Evolutionary conservation across 2,329 filamentous ascomycete genomes (phyloP), one percentile per base, ranked within the genome.

Genomic region (Diaporthe ampelina): DNA sequence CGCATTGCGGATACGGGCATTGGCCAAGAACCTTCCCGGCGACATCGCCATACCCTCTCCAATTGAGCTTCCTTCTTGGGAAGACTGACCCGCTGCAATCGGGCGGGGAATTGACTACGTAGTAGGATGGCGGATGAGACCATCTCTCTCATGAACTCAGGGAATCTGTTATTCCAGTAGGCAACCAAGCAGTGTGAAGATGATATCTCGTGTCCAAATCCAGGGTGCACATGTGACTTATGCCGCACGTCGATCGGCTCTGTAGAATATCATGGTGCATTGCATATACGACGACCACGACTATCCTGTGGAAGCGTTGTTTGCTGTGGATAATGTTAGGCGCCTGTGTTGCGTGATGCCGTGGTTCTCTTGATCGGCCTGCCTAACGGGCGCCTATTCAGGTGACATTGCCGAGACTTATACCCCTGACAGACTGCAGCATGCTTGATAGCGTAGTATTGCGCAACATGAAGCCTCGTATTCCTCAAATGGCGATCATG

Each of bases 31-130:
- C 2, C 8, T 52, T 32, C 29, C n/a, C 35, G 29, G 63, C 63
- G 63, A 37, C 32, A 52, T 52, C 63, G 63, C 63, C n/a, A 37
- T n/a, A 24, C 37, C 45, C 29, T 35, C 21, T 32, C 45, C 45
- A 26, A 40, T 37, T 26, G 63, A 67, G 63, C 63, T 67, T 52
- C 63, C 45, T 67, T 67, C 63, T 67, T 67, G 45, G 63, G 63
- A 67, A 67, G 21, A 52, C 29, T 52, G 45, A 40, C 63, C 63
- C 63, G 63, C 63, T 67, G 45, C 63, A 19, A 21, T 37, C n/a
- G 63, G 29, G 63, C 63, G 45, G 63, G 63, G 63, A 67, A 11
- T n/a, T 15, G 45, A 21, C 19, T 21, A 24, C 26, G 13, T 21
- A 52, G 32, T 13, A 32, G 1, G 8, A 21, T 11, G 21, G n/a